Percentiles rank a stretch among this genome's conserved stretches.
Evolutionary conservation across 441 rosid species (phyloP).

Genomic region (Rhodomyrtus psidioides): DNA sequence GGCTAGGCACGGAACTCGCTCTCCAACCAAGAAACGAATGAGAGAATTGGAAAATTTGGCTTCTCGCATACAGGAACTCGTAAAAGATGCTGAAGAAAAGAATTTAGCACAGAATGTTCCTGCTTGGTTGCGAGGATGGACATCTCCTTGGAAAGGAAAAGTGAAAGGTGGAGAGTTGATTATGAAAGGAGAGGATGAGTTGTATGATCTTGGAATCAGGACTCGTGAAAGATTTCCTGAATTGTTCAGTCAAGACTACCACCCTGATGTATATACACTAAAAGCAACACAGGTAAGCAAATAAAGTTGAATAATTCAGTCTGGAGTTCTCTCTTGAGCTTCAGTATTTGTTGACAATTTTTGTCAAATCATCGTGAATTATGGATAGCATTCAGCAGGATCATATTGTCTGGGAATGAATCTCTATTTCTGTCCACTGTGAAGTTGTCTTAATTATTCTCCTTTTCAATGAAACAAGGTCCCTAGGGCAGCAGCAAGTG

Average conservation of each 20-base stretch:
- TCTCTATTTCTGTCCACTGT: background rate
- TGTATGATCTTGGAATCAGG: constrained; percentile 73
- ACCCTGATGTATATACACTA: constrained; percentile 73
- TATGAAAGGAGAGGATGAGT: constrained; percentile 71
- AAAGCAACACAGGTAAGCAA: constrained; percentile 74
- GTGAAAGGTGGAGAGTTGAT: constrained; percentile 78
- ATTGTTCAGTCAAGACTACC: constrained; percentile 71
- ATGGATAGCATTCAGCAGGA: background rate
- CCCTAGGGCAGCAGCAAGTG: constrained; percentile 95
- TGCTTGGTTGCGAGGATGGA: constrained; percentile 64
- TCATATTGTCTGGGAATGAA: background rate
- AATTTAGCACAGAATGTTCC: constrained; percentile 44
- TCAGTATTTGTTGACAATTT: background rate
- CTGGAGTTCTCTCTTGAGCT: background rate
- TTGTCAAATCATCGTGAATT: background rate
- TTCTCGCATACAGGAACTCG: constrained; percentile 44
- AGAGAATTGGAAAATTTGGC: constrained; percentile 63
- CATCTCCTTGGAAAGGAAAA: constrained; percentile 86
- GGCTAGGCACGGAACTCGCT: constrained; percentile 98
- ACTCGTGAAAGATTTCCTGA: constrained; percentile 59
- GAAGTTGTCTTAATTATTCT: background rate
- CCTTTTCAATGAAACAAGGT: constrained; percentile 30
- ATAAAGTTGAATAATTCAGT: background rate
- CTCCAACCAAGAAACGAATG: constrained; percentile 86
- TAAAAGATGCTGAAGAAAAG: constrained; percentile 47